Percentiles rank a stretch among this genome's conserved stretches.
These are phyloP conservation scores for Scytalidium lignicola DNA, from an alignment of 2,329 filamentous ascomycete species.

Conservation along the genomic window DNA sequence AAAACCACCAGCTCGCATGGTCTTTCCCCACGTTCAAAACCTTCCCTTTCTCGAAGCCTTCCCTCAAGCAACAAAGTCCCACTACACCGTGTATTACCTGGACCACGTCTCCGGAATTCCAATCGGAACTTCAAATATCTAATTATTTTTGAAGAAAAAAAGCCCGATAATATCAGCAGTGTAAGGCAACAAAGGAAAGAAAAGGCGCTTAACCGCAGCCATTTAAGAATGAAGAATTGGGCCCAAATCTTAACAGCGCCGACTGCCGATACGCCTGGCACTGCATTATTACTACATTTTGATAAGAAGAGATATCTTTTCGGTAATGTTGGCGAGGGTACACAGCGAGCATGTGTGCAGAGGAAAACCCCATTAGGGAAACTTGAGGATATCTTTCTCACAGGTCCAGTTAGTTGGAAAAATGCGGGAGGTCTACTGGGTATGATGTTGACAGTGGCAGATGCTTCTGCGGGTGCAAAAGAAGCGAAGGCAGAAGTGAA, in stretches of 20 bases:
- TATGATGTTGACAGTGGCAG: constrained; percentile 78
- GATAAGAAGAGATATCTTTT: constrained; percentile 81
- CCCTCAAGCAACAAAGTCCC: neutral
- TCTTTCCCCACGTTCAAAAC: neutral
- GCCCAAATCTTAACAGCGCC: constrained; percentile 76
- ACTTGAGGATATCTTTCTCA: constrained; percentile 75
- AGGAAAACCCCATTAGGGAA: constrained; percentile 60
- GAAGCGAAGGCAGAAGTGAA: constrained; percentile 36
- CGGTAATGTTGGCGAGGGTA: constrained; percentile 77
- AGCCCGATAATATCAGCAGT: constrained; percentile 3
- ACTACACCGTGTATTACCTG: constrained; percentile 7
- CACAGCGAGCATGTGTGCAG: constrained; percentile 63
- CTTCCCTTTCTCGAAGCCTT: neutral
- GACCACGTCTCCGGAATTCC: constrained; percentile 1
- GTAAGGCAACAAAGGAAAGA: constrained; percentile 2
- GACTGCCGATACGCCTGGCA: constrained; percentile 82
- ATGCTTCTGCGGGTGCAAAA: constrained; percentile 47
- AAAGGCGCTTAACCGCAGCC: neutral
- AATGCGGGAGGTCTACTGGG: constrained; percentile 79
- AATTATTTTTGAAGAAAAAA: constrained; percentile 7
- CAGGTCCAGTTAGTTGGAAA: constrained; percentile 70
- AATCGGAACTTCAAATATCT: neutral
- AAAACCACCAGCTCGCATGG: neutral
- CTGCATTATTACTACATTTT: constrained; percentile 71
- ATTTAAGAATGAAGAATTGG: constrained; percentile 59